A percentile compares a stretch with the other conserved stretches of the same genome.
phyloP scores from a whole-genome alignment of 371 early-diverging fungal genomes.

The Mortierella sp. region DNA sequence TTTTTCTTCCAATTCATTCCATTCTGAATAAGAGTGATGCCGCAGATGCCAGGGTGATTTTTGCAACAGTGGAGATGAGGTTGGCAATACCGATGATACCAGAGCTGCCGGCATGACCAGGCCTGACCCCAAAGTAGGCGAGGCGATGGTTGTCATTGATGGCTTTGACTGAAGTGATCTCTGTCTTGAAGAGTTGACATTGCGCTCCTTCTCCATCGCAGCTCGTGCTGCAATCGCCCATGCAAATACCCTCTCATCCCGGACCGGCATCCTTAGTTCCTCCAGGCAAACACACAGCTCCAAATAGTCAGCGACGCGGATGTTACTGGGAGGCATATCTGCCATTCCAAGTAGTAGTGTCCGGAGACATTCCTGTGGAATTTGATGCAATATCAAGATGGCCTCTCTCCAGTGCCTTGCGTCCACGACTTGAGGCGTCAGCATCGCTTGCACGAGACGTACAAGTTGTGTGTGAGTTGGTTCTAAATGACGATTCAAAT shows the following conservation, averaged over 20 bases:
- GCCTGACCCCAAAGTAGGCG: neutral
- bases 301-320: slow-evolving; percentile 27
- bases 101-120: neutral
- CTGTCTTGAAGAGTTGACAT: neutral
- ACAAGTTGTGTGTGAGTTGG: slow-evolving; percentile 26
- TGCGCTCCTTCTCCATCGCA: slow-evolving; percentile 6
- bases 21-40: slow-evolving; percentile 11
- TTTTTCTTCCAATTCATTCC: slow-evolving; percentile 8
- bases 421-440: slow-evolving; percentile 44
- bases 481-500: slow-evolving; percentile 5
- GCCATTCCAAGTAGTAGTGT: slow-evolving; percentile 32
- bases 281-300: slow-evolving; percentile 25
- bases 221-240: slow-evolving; percentile 29
- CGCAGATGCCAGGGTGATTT: slow-evolving; percentile 22
- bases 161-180: neutral
- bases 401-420: slow-evolving; percentile 54
- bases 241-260: slow-evolving; percentile 33
- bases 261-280: slow-evolving; percentile 38
- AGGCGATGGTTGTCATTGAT: neutral
- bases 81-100: neutral
- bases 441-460: slow-evolving; percentile 47
- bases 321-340: slow-evolving; percentile 25
- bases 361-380: slow-evolving; percentile 42
- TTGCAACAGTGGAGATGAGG: neutral
- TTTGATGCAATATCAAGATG: slow-evolving; percentile 29